Evolutionary conservation across 2,329 filamentous ascomycete genomes (phyloP).

Genomic region (Bisporella sp.): DNA sequence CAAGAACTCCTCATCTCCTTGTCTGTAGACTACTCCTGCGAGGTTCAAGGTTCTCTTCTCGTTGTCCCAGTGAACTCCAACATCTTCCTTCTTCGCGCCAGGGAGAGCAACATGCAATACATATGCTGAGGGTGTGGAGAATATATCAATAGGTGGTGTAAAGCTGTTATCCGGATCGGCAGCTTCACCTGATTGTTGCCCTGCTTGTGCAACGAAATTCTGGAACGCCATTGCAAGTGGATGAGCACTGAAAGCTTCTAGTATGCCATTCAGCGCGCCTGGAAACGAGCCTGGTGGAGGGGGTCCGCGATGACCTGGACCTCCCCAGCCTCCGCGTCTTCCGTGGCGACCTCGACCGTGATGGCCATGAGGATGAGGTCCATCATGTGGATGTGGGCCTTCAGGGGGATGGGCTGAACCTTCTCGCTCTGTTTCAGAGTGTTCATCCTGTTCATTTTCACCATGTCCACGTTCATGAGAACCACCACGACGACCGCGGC

Average conservation of each 20-base stretch:
- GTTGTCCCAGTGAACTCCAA: slow-evolving; percentile 69
- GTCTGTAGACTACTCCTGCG: slow-evolving; percentile 66
- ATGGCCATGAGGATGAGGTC: slow-evolving; percentile 8
- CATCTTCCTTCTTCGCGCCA: slow-evolving; percentile 71
- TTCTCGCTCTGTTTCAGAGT: slow-evolving; percentile 8
- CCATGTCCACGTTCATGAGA: slow-evolving; percentile 12
- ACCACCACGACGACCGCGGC: neutral
- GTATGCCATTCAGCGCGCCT: slow-evolving; percentile 18
- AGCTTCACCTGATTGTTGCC: slow-evolving; percentile 15
- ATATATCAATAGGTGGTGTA: slow-evolving; percentile 65
- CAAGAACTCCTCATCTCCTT: slow-evolving; percentile 61
- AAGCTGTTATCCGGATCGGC: slow-evolving; percentile 37
- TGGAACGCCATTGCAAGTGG: slow-evolving; percentile 24
- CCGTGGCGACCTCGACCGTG: slow-evolving; percentile 3
- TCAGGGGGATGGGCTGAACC: slow-evolving; percentile 6
- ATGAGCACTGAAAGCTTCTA: slow-evolving; percentile 18
- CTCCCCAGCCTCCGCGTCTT: neutral
- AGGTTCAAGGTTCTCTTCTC: slow-evolving; percentile 60
- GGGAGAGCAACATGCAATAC: slow-evolving; percentile 68
- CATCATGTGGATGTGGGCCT: slow-evolving; percentile 5
- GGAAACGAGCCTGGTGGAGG: slow-evolving; percentile 14
- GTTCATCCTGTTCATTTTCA: slow-evolving; percentile 11
- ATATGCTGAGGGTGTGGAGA: slow-evolving; percentile 58
- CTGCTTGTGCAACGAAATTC: slow-evolving; percentile 18
- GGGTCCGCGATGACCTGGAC: slow-evolving; percentile 10